A percentile compares a stretch with the other conserved stretches of the same genome.
phyloP scores from a whole-genome alignment of 352 stramenopile species.

The Paralagenidium karlingii region DNA sequence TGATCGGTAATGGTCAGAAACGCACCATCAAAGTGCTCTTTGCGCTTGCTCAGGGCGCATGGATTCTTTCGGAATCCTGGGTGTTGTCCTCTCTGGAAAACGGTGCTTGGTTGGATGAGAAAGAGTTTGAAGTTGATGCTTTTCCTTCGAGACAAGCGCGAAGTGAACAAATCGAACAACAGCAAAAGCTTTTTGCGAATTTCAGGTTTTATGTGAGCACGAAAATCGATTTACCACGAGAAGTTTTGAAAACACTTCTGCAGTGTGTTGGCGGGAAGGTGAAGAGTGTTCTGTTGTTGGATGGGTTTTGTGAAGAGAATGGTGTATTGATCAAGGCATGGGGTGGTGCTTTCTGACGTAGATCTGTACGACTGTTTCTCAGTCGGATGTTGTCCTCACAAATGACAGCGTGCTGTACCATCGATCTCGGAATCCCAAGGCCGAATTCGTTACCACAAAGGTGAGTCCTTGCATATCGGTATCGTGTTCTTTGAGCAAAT shows the following conservation, averaged over 20 bases:
- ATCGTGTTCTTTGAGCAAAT: no score
- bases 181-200: no score
- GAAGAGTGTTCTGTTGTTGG: slow-evolving; percentile 2
- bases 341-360: no score
- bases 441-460: no score
- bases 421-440: no score
- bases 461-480: no score
- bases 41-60: slow-evolving; percentile 61
- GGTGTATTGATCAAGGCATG: no score
- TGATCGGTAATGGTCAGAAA: slow-evolving; percentile 49
- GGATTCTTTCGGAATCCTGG: slow-evolving; percentile 72
- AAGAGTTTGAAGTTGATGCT: slow-evolving; percentile 41
- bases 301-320: no score
- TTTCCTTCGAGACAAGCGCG: slow-evolving; percentile 36
- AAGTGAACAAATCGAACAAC: slow-evolving; percentile 33
- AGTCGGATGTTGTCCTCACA: no score
- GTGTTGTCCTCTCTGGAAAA: slow-evolving; percentile 64
- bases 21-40: slow-evolving; percentile 81
- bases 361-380: no score
- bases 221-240: slow-evolving; percentile 54
- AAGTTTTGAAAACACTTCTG: slow-evolving; percentile 59
- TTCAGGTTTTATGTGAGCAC: slow-evolving; percentile 63
- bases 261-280: slow-evolving; percentile 70
- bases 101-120: slow-evolving; percentile 56
- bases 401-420: no score